Percentiles rank a stretch among this genome's conserved stretches.
phyloP scores from a whole-genome alignment of 371 early-diverging fungal genomes.

The Neoconidiobolus thromboides region DNA sequence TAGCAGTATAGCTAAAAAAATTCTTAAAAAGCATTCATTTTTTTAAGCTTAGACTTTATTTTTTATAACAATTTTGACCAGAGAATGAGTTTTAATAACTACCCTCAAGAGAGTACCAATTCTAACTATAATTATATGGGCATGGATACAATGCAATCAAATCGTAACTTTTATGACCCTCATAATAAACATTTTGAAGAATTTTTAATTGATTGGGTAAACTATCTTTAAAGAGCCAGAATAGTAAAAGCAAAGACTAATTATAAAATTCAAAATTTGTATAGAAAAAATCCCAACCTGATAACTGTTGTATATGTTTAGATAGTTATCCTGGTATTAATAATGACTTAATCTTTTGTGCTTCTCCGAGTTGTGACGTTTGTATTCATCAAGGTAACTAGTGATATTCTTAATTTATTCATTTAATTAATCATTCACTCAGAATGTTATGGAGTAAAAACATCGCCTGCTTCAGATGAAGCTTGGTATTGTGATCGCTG shows the following conservation, averaged over 20 bases:
- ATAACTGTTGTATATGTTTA: conserved; percentile 8
- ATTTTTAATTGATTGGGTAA: conserved; percentile 5
- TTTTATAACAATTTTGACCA: too few relatives aligned
- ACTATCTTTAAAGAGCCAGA: not conserved
- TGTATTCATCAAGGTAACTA: conserved; percentile 8
- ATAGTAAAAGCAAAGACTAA: not conserved
- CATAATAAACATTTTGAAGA: conserved; percentile 3
- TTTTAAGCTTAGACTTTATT: too few relatives aligned
- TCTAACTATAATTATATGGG: too few relatives aligned
- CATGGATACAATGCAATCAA: too few relatives aligned
- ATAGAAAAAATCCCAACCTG: conserved; percentile 6
- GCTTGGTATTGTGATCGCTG: conserved; percentile 7
- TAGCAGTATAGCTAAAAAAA: too few relatives aligned
- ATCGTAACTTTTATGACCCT: not conserved
- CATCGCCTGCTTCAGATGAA: not conserved
- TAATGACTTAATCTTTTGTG: conserved; percentile 7
- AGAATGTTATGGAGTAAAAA: conserved; percentile 7
- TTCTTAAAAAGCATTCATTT: too few relatives aligned
- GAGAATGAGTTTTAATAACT: too few relatives aligned
- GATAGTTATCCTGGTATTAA: conserved; percentile 5
- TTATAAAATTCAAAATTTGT: not conserved
- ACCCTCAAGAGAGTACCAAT: too few relatives aligned
- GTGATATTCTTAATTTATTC: not conserved
- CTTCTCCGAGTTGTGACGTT: conserved; percentile 7
- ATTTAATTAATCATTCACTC: not conserved